Evolutionary conservation across 2,329 filamentous ascomycete species (phyloP), one percentile per base, ranked within the genome.

Genomic region (Colletotrichum karsti): DNA sequence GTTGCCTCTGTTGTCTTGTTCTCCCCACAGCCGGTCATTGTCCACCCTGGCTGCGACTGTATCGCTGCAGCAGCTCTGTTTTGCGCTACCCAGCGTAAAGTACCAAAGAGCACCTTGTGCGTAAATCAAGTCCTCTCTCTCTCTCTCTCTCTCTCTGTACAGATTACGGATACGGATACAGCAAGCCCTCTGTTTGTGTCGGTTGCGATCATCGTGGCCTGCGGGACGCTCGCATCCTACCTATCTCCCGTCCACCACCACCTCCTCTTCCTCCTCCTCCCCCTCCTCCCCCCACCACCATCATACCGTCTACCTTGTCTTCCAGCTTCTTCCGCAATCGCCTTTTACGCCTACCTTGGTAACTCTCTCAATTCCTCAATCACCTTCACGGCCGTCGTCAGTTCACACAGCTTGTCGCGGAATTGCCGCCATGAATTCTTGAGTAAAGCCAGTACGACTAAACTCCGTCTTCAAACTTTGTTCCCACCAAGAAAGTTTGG

Each of bases 401-500:
- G 18, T 44, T 28, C 37, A 26, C 26, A 15, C 24, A 51, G 42
- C 51, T 35, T 37, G 22, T 33, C 2, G 26, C 54, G 24, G 12
- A 33, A 18, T 54, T 66, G 10, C 46, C 53, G 50, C 15, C 5
- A 66, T 54, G 61, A 65, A 59, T 66, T 46, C 28, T 24, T 65
- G 50, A 55, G 7, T 26, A 24, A 44, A 22, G 41, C 12, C 18
- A 33, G 7, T 22, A 46, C 53, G 12, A 8, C 5, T 18, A 22
- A 50, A 22, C 20, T 20, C 28, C 33, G 33, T 42, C 51, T 30
- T 39, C 48, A 60, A 66, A 69, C 62, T 56, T 50, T 65, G 39
- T 51, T 67, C 54, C 37, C 60, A 55, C 66, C 28, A 67, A 39
- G 50, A 69, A 53, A 67, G 62, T 65, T 69, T 67, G 66, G 66